Conservation (phyloP, 2,329 filamentous ascomycete genomes). For the Diaporthe vaccinii region DNA sequence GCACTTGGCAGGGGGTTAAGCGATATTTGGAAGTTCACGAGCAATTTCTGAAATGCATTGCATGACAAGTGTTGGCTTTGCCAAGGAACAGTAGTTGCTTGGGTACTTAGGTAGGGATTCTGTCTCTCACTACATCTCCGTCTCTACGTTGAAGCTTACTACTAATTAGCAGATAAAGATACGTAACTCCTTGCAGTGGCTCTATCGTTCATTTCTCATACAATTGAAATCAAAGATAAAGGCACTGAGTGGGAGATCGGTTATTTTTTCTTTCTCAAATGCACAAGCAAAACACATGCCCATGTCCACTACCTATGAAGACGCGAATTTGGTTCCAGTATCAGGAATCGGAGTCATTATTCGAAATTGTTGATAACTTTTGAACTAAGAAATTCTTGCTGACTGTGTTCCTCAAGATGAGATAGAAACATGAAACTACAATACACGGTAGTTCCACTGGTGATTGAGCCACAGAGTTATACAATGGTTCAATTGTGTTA, state of each 20-base stretch:
- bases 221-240: neutral
- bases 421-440: too few species aligned
- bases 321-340: too few species aligned
- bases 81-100: neutral
- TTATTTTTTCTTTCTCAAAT: neutral
- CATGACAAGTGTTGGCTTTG: neutral
- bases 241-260: neutral
- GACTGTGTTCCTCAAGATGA: too few species aligned
- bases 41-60: neutral
- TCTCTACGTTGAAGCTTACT: neutral
- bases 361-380: neutral
- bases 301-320: too few species aligned
- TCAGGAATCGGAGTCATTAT: neutral
- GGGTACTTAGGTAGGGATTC: neutral
- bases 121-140: neutral
- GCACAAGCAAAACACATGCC: neutral
- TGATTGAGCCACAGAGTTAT: neutral
- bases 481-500: neutral
- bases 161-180: neutral
- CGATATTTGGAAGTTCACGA: neutral
- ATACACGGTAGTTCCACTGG: neutral
- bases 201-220: neutral
- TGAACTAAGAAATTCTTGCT: neutral
- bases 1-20: conserved; percentile 26
- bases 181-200: neutral